A percentile compares a stretch with the other conserved stretches of the same genome.
phyloP scores from a whole-genome alignment of 1,284 basidiomycete genomes.

The Irpex sp. region DNA sequence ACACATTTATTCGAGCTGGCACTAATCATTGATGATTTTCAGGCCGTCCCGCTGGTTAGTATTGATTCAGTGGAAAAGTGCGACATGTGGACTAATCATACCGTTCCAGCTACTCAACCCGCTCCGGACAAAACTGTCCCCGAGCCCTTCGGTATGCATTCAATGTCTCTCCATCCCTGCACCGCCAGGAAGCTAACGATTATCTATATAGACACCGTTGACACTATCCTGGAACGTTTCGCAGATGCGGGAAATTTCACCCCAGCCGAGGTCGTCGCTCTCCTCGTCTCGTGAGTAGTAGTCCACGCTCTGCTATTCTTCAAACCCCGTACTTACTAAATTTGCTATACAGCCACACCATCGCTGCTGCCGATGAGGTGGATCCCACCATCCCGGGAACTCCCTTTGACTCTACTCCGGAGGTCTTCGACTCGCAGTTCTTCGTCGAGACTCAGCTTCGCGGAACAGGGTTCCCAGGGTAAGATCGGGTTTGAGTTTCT shows the following conservation, averaged over 20 bases:
- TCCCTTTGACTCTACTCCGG: constrained; percentile 30
- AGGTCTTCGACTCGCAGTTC: constrained; percentile 37
- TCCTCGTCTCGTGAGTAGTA: constrained; percentile 23
- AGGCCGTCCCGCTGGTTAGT: not conserved
- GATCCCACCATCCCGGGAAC: constrained; percentile 22
- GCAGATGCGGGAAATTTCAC: constrained; percentile 18
- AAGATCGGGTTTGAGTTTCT: not conserved
- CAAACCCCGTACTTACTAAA: not conserved
- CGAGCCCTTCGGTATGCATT: constrained; percentile 22
- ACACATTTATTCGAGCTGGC: not conserved
- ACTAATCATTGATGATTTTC: not conserved
- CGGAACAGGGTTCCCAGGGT: constrained; percentile 28
- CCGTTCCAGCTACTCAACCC: constrained; percentile 15
- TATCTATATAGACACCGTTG: constrained; percentile 4
- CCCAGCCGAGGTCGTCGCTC: constrained; percentile 24
- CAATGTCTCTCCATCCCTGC: too few species aligned
- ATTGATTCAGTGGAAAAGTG: not conserved
- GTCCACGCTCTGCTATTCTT: constrained; percentile 2
- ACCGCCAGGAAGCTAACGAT: not conserved
- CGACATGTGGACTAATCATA: constrained; percentile 3
- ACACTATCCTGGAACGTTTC: constrained; percentile 9
- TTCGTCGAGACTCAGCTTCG: constrained; percentile 36
- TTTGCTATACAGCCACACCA: constrained; percentile 19
- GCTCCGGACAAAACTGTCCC: constrained; percentile 25
- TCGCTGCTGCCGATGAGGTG: constrained; percentile 26